phyloP scores from a whole-genome alignment of 345 rosid species.

The Bretschneidera sinensis region DNA sequence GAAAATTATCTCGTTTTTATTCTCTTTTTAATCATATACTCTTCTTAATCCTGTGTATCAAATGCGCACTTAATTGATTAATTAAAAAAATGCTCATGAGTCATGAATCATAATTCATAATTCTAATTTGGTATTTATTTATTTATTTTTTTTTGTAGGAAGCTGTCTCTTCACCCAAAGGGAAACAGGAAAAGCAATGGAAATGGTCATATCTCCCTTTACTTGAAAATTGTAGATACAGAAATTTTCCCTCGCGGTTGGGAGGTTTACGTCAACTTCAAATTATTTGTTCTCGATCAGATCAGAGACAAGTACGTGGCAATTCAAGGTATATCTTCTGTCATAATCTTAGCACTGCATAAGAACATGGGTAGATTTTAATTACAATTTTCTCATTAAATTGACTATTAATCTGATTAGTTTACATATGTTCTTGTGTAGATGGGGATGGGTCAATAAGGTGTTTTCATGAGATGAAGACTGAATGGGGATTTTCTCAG shows the following conservation, averaged over 20 bases:
- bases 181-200: conserved; percentile 61
- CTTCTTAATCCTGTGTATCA: too few species aligned
- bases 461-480: conserved; percentile 24
- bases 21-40: too few species aligned
- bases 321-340: conserved; percentile 27
- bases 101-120: too few species aligned
- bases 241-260: conserved; percentile 38
- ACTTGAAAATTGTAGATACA: conserved; percentile 48
- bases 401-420: too few species aligned
- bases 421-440: too few species aligned
- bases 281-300: conserved; percentile 38
- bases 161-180: too few species aligned
- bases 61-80: too few species aligned
- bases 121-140: too few species aligned
- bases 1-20: too few species aligned
- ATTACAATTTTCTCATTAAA: neutral
- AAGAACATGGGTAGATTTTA: neutral
- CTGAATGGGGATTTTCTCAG: conserved; percentile 31
- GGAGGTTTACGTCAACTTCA: conserved; percentile 43
- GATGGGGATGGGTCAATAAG: conserved; percentile 22
- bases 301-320: conserved; percentile 23
- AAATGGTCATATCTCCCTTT: conserved; percentile 40
- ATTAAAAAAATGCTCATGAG: too few species aligned
- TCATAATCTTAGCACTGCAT: neutral
- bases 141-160: too few species aligned